Evolutionary conservation across 75 land plant species (phyloP), one percentile per base, ranked within the genome.

Genomic region (Pseudotsuga menziesii): DNA sequence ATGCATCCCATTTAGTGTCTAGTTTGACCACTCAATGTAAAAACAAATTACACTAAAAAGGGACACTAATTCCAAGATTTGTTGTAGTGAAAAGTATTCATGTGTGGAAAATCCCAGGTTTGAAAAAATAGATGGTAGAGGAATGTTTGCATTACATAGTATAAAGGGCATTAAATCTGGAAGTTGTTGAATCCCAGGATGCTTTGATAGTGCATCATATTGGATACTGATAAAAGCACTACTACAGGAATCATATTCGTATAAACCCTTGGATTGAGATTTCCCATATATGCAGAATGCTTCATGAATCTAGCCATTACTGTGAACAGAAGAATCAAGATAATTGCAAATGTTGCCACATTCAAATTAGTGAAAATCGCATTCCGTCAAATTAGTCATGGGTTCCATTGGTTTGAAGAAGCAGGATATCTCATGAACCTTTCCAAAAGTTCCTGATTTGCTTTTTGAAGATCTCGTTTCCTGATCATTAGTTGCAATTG

Each of bases 371-470:
- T 26, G 1, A 14, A 13, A 35, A 62, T 27, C 1, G 16, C 36
- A 52, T 12, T n/a, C n/a, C 44, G 39, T 67, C 13, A 67, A 67
- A 39, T 67, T 6, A 19, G 16, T 17, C 44, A 36, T 69, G n/a
- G 11, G n/a, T n/a, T 69, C 72, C 48, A 69, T 32, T 22, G 41
- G 39, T 32, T 7, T 39, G 52, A 22, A 41, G 72, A 69, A 69
- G 72, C 72, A 69, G 72, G 72, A 41, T 52, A 41, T 23, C 39
- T 69, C 48, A 32, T 16, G 36, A 69, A 44, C 72, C 12, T 36
- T 36, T 69, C 52, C 3, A 3, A 23, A 36, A 39, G 48, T 8
- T 9, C 52, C 44, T 1, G 48, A 20, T 41, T 69, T 22, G 13
- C 22, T 69, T 4, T 69, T 23, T 14, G 41, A 29, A 9, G 72